Conservation (phyloP, 139 green algal species). For the Chlamydomonas schloesseri region DNA sequence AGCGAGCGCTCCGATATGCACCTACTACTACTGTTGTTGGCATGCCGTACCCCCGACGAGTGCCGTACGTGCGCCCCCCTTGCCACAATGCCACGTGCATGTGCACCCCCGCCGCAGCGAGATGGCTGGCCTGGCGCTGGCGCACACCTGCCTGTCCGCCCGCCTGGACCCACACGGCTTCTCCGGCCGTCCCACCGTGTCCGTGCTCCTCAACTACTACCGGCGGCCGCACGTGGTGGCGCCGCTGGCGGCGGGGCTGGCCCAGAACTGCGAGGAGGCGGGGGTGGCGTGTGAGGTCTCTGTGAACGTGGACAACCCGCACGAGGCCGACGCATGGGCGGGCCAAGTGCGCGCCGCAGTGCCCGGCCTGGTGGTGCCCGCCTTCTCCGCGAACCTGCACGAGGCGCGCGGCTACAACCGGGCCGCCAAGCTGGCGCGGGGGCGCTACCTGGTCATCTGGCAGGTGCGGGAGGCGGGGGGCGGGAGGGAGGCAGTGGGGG, state of each 20-base stretch:
- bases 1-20: no score
- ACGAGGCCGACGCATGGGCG: slow-evolving; percentile 28
- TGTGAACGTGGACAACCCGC: slow-evolving; percentile 51
- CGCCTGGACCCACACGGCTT: background rate
- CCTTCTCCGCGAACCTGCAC: slow-evolving; percentile 48
- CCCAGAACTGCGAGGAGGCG: background rate
- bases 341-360: background rate
- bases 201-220: slow-evolving; percentile 36
- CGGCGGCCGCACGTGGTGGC: background rate
- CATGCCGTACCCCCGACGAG: no score
- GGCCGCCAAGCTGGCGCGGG: slow-evolving; percentile 17
- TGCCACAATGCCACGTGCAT: no score
- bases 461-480: background rate
- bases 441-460: slow-evolving; percentile 33
- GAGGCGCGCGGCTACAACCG: slow-evolving; percentile 51
- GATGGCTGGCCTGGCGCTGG: background rate
- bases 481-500: no score
- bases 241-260: background rate
- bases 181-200: background rate
- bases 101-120: no score
- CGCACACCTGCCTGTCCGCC: background rate
- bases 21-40: no score
- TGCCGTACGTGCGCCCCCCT: no score
- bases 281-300: slow-evolving; percentile 21
- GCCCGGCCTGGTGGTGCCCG: slow-evolving; percentile 44